phyloP scores from a whole-genome alignment of 495 filamentous ascomycete genomes.

The Lasiosphaeria miniovina region DNA sequence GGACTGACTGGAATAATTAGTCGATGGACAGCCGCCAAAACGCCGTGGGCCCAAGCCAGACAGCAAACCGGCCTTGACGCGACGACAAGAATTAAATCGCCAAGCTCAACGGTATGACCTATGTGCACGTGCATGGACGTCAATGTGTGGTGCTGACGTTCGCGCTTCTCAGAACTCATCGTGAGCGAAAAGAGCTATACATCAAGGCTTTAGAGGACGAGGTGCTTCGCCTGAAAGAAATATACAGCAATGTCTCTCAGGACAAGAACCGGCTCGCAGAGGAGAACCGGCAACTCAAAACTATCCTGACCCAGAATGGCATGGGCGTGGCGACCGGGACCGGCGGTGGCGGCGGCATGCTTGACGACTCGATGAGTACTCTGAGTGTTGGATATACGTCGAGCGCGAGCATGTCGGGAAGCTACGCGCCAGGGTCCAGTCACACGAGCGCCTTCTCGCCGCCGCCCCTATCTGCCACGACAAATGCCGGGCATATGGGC shows the following conservation, averaged over 20 bases:
- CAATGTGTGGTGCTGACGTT: neutral
- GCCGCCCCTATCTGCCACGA: slow-evolving; percentile 38
- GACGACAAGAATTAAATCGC: slow-evolving; percentile 89
- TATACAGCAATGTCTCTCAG: slow-evolving; percentile 56
- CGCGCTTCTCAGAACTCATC: slow-evolving; percentile 64
- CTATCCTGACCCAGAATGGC: slow-evolving; percentile 69
- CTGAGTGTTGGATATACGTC: slow-evolving; percentile 48
- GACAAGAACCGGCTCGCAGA: slow-evolving; percentile 65
- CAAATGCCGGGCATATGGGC: slow-evolving; percentile 15
- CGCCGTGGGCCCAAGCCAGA: slow-evolving; percentile 93
- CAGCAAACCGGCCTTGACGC: slow-evolving; percentile 90
- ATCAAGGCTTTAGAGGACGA: slow-evolving; percentile 91
- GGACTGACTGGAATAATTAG: neutral
- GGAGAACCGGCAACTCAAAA: slow-evolving; percentile 76
- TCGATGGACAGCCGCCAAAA: slow-evolving; percentile 85
- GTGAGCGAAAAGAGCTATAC: slow-evolving; percentile 94
- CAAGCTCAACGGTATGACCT: slow-evolving; percentile 82
- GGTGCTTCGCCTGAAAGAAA: slow-evolving; percentile 67
- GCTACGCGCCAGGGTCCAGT: slow-evolving; percentile 35
- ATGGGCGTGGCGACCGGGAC: slow-evolving; percentile 44
- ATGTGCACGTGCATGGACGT: neutral
- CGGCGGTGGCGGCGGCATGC: slow-evolving; percentile 35
- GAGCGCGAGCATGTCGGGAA: slow-evolving; percentile 57
- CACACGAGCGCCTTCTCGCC: slow-evolving; percentile 45
- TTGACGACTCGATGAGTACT: slow-evolving; percentile 46